Evolutionary conservation across 176 grass and related monocot species (phyloP).

Genomic region (Avena atlantica): DNA sequence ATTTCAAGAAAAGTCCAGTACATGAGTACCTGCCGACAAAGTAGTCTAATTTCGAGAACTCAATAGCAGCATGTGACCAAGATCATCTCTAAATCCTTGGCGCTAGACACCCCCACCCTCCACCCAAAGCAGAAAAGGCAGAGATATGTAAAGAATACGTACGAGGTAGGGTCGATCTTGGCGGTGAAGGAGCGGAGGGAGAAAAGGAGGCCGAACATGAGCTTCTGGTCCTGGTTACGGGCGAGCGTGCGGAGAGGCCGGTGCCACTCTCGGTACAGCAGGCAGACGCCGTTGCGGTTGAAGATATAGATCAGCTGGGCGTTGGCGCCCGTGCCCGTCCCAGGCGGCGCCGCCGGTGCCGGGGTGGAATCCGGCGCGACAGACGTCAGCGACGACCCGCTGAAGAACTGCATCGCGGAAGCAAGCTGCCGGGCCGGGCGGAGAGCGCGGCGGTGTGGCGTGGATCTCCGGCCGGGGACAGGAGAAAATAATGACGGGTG

Average conservation of each 20-base stretch:
- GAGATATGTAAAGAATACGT: neutral
- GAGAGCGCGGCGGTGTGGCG: neutral
- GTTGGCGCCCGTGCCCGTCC: slow-evolving; percentile 71
- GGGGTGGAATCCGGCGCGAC: slow-evolving; percentile 57
- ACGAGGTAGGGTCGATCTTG: slow-evolving; percentile 90
- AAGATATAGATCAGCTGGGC: slow-evolving; percentile 90
- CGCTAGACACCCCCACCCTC: neutral
- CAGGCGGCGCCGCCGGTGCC: slow-evolving; percentile 67
- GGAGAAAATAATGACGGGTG: neutral
- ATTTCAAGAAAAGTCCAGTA: neutral
- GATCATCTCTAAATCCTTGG: slow-evolving; percentile 6
- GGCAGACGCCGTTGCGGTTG: slow-evolving; percentile 90
- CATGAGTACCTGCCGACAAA: neutral
- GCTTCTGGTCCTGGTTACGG: slow-evolving; percentile 85
- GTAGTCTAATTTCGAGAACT: neutral
- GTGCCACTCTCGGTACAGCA: slow-evolving; percentile 94
- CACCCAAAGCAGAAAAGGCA: neutral
- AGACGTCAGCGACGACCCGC: slow-evolving; percentile 64
- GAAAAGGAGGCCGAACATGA: slow-evolving; percentile 98
- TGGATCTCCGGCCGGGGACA: slow-evolving; percentile 40
- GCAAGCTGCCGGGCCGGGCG: neutral
- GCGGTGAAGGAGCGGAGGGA: slow-evolving; percentile 90
- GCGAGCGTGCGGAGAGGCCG: slow-evolving; percentile 79
- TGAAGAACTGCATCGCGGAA: slow-evolving; percentile 82
- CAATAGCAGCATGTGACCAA: neutral